Percentiles rank a stretch among this genome's conserved stretches.
These are phyloP conservation scores for Wickerhamiella australiensis DNA, from an alignment of 805 yeast species.

Conservation along the genomic window DNA sequence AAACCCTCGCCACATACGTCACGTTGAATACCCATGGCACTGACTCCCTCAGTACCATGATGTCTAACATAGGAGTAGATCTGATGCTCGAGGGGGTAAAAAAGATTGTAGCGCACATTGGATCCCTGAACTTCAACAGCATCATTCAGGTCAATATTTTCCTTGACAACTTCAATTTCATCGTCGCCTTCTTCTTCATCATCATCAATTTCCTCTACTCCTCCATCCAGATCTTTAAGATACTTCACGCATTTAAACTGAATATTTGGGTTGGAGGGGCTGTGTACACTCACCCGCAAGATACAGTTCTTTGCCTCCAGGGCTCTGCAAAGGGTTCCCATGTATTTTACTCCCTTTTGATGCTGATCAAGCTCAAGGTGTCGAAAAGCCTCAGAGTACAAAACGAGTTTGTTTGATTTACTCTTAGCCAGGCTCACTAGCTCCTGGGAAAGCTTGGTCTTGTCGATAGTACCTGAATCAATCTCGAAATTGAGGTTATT, in stretches of 20 bases:
- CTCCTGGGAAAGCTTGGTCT: not conserved
- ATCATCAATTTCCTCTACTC: constrained; percentile 25
- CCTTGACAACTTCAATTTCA: constrained; percentile 18
- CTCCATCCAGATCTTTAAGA: constrained; percentile 29
- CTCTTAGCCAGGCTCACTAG: constrained; percentile 23
- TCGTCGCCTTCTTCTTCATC: constrained; percentile 23
- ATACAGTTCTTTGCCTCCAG: constrained; percentile 25
- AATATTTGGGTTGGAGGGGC: constrained; percentile 25
- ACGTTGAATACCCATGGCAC: constrained; percentile 44
- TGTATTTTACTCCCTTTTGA: constrained; percentile 17
- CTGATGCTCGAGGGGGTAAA: constrained; percentile 57
- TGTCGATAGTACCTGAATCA: constrained; percentile 1
- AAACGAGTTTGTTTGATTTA: constrained; percentile 28
- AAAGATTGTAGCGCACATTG: constrained; percentile 32
- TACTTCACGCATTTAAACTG: constrained; percentile 30
- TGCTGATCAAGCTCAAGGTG: constrained; percentile 31
- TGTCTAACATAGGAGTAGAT: constrained; percentile 30
- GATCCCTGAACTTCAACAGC: constrained; percentile 13
- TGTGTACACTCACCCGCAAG: constrained; percentile 26
- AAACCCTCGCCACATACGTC: constrained; percentile 44
- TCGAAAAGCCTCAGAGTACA: constrained; percentile 30
- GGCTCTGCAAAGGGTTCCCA: constrained; percentile 20
- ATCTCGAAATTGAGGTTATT: constrained; percentile 7
- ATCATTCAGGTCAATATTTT: constrained; percentile 7
- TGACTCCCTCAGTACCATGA: constrained; percentile 38